Conservation (phyloP, 164 flowering plant species). For the Stephania cephalantha region DNA sequence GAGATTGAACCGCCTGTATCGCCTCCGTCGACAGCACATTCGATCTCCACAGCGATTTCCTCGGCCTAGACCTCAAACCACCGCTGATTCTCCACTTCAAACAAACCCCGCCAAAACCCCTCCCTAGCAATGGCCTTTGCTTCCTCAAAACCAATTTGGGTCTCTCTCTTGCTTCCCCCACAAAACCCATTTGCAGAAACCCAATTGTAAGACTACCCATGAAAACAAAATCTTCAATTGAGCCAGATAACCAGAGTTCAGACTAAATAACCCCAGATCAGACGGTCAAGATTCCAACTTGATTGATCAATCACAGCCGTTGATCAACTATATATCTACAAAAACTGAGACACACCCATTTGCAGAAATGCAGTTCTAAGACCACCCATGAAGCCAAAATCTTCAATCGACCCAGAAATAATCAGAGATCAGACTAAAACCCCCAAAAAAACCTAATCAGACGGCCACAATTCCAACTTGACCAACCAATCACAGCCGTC, state of each 20-base stretch:
- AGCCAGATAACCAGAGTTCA: background rate
- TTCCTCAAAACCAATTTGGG: background rate
- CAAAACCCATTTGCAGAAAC: background rate
- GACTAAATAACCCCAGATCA: background rate
- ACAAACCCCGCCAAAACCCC: slow-evolving; percentile 3
- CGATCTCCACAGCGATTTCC: slow-evolving; percentile 56
- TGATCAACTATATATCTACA: background rate
- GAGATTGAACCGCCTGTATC: slow-evolving; percentile 68
- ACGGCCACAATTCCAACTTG: background rate
- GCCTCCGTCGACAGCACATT: slow-evolving; percentile 64
- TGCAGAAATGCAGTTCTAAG: background rate
- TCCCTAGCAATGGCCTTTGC: background rate
- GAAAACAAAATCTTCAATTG: background rate
- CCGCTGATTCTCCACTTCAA: slow-evolving; percentile 22
- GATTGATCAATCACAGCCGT: background rate
- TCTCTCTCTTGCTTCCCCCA: background rate
- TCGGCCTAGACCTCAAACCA: slow-evolving; percentile 46
- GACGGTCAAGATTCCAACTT: background rate
- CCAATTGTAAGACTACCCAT: background rate
- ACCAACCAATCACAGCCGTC: background rate
- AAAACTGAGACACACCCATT: background rate
- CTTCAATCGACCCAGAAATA: background rate
- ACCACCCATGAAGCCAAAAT: background rate
- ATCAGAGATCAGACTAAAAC: background rate
- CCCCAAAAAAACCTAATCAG: background rate